phyloP scores from a whole-genome alignment of 2,329 filamentous ascomycete species.

The Tolypocladium endophyticum region DNA sequence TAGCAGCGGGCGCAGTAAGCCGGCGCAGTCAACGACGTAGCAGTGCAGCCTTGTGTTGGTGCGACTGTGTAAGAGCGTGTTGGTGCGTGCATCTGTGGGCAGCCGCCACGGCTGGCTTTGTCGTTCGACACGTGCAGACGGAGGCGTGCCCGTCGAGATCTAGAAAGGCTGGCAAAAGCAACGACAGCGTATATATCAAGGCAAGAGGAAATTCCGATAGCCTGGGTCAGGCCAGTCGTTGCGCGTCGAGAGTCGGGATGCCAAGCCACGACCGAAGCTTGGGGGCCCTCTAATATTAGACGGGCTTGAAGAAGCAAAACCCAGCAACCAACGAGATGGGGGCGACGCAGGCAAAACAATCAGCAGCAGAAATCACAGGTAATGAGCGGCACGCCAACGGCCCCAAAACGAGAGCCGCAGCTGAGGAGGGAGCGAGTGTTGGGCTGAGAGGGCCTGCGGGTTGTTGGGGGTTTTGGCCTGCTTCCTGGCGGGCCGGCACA shows the following conservation, averaged over 20 bases:
- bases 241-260: background rate
- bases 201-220: background rate
- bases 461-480: background rate
- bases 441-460: background rate
- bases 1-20: background rate
- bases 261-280: background rate
- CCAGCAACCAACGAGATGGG: background rate
- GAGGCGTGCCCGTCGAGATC: background rate
- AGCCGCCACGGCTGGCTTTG: background rate
- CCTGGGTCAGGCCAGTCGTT: background rate
- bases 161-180: background rate
- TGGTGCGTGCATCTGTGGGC: background rate
- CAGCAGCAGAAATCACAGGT: background rate
- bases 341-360: background rate
- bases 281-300: background rate
- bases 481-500: background rate
- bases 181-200: background rate
- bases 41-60: background rate
- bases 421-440: background rate
- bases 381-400: background rate
- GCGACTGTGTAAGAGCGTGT: background rate
- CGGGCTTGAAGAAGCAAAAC: background rate
- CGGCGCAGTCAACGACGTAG: background rate
- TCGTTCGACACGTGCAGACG: background rate
- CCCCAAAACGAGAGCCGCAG: background rate